These are phyloP conservation scores for Posidonia australis DNA, from an alignment of 106 monocot genomes.

Conservation along the genomic window DNA sequence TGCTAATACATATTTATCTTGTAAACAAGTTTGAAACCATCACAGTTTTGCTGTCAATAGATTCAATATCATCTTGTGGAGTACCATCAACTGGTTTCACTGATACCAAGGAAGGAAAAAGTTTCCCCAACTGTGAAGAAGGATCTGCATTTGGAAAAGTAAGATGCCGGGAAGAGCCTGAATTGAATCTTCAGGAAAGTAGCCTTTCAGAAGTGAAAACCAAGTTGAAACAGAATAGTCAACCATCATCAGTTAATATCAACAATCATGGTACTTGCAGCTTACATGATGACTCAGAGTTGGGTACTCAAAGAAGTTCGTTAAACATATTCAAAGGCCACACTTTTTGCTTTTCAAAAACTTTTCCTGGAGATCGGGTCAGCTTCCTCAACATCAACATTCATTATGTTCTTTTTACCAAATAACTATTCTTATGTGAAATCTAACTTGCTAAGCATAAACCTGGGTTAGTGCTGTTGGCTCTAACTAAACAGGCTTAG, in stretches of 20 bases:
- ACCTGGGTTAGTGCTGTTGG: not conserved
- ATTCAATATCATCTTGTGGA: slow-evolving; percentile 13
- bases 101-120: slow-evolving; percentile 26
- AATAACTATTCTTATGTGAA: not conserved
- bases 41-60: slow-evolving; percentile 18
- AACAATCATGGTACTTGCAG: slow-evolving; percentile 2
- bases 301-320: slow-evolving; percentile 15
- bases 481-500: too few relatives aligned
- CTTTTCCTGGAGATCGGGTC: slow-evolving; percentile 72
- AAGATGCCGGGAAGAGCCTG: slow-evolving; percentile 20
- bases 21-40: not conserved
- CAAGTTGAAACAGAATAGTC: slow-evolving; percentile 14
- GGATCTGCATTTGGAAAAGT: slow-evolving; percentile 15
- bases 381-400: not conserved
- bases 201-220: slow-evolving; percentile 16
- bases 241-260: slow-evolving; percentile 7
- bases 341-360: slow-evolving; percentile 72
- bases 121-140: slow-evolving; percentile 4
- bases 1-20: not conserved
- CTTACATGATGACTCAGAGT: slow-evolving; percentile 15
- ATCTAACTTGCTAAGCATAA: not conserved
- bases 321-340: slow-evolving; percentile 48
- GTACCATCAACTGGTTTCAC: slow-evolving; percentile 18
- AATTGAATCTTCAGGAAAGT: slow-evolving; percentile 8
- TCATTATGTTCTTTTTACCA: not conserved